These are phyloP conservation scores for Colletotrichum abscissum DNA, from an alignment of 2,329 filamentous ascomycete species.

Conservation along the genomic window DNA sequence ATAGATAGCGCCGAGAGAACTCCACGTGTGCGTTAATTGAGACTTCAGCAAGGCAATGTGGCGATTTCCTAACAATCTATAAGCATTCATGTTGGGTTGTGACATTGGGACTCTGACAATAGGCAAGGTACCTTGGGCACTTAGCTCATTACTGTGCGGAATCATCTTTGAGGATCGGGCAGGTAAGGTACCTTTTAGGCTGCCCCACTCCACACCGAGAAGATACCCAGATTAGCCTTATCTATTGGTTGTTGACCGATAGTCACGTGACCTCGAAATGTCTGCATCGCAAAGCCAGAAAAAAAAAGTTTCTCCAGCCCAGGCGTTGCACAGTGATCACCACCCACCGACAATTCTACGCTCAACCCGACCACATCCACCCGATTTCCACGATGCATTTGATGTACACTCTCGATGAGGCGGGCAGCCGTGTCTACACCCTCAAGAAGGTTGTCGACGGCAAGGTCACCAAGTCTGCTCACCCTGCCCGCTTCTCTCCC, in stretches of 20 bases:
- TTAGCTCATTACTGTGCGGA: too few species aligned
- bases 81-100: too few species aligned
- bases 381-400: constrained; percentile 29
- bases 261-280: constrained; percentile 8
- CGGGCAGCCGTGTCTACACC: constrained; percentile 92
- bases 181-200: too few species aligned
- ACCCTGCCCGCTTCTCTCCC: constrained; percentile 95
- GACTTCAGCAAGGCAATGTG: too few species aligned
- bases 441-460: constrained; percentile 91
- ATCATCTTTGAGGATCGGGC: too few species aligned
- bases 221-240: not conserved
- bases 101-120: too few species aligned
- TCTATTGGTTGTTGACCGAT: not conserved
- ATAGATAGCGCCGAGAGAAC: too few species aligned
- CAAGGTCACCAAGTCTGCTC: constrained; percentile 93
- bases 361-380: not conserved
- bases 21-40: too few species aligned
- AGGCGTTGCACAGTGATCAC: not conserved
- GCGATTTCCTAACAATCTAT: too few species aligned
- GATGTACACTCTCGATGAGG: constrained; percentile 82
- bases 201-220: not conserved
- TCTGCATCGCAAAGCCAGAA: not conserved
- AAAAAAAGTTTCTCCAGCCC: constrained; percentile 26
- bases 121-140: too few species aligned
- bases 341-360: not conserved